phyloP scores from a whole-genome alignment of 148 eudicot genomes.

The Rhododendron henanense region DNA sequence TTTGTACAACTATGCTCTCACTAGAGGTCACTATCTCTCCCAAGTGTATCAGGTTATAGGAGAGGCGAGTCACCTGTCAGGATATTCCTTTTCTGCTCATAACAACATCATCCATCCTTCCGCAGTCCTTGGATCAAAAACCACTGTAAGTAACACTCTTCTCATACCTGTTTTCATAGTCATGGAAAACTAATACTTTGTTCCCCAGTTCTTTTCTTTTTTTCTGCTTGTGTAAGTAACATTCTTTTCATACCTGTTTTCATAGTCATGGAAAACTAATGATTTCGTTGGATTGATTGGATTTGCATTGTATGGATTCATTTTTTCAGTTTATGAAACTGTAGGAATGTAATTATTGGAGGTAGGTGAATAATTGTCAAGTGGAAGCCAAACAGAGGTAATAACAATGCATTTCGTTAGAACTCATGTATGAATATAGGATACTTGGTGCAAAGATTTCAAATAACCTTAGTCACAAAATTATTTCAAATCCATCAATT shows the following conservation, averaged over 20 bases:
- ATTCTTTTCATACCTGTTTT: background rate
- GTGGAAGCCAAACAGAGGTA: background rate
- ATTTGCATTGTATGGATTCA: background rate
- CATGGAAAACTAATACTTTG: background rate
- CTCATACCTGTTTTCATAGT: background rate
- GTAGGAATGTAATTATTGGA: background rate
- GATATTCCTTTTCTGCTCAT: conserved; percentile 78
- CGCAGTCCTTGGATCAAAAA: conserved; percentile 81
- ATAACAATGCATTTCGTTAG: background rate
- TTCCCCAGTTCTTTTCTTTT: background rate
- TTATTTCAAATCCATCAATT: background rate
- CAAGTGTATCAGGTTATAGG: conserved; percentile 63
- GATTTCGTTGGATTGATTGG: background rate
- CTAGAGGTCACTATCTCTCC: conserved; percentile 2
- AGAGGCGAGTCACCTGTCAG: conserved; percentile 84
- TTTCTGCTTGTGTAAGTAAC: conserved; percentile 38
- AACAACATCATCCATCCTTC: conserved; percentile 83
- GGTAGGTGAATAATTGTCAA: background rate
- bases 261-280: background rate
- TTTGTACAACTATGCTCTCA: background rate
- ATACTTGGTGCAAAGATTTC: background rate
- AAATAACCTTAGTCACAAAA: background rate
- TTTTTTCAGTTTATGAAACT: background rate
- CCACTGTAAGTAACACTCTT: conserved; percentile 56
- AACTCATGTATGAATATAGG: background rate